Evolutionary conservation across 2,329 filamentous ascomycete genomes (phyloP), one percentile per base, ranked within the genome.

Genomic region (Clonostachys sp.): DNA sequence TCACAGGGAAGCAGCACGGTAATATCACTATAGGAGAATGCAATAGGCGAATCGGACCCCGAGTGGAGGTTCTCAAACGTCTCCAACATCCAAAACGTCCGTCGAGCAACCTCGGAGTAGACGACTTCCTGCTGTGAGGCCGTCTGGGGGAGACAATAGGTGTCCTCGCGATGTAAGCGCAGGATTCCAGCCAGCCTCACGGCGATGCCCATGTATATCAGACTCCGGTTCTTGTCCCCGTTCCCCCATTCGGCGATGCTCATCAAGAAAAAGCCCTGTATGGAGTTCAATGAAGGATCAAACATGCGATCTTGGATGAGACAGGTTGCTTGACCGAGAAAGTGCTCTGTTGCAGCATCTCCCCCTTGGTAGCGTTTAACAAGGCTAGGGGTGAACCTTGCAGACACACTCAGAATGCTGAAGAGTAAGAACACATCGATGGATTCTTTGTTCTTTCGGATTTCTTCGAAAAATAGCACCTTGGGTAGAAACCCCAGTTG

Each of bases 201-300:
- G 7, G 66, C 65, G 35, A 68, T 57, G 13, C 64, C 66, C 65
- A 69, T 68, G 42, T 67, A 56, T 35, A 66, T 64, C 78, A 59
- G 14, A 18, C 46, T 55, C 52, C 40, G 59, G 62, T 14, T 59
- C 51, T 33, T 63, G 35, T 64, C 61, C 8, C 60, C 61, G 34
- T 63, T 59, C 4, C 61, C 64, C 62, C 63, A 66, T 38, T 64
- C 57, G 4, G 63, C 56, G 18, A 65, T 63, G 43, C 55, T 55
- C 16, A 64, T 46, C 6, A 65, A 55, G 43, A 65, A 65, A 49
- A 65, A 63, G 13, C 50, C 57, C 45, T 65, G 60, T 12, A 58
- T 59, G 9, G 52, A 49, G 44, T 64, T 60, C 12, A 64, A 55
- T 7, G 50, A 56, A 3, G 59, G 54, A 17, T 44, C 49, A 44